Base-by-base conservation (phyloP, 306 rosid species). In the Glycine tomentella region DNA sequence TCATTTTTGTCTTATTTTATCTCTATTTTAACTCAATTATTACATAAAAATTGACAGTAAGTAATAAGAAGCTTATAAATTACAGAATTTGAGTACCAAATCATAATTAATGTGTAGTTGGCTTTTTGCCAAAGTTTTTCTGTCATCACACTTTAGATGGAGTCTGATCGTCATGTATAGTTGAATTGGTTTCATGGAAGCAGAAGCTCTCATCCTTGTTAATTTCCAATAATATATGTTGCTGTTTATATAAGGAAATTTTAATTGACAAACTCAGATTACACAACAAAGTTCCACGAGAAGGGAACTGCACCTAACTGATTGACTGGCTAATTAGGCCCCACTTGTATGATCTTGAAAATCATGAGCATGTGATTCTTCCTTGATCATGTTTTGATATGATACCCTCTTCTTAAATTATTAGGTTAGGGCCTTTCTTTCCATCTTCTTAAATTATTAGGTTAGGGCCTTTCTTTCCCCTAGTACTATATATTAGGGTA, bases 351-450 rank as follows among this genome's bases (percentile, higher is more conserved):
- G 72, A 67, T 67, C 34, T 67, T 67, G 4, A 44, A 67, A 44
- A 67, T 67, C 72, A 42, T 67, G 9, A 42, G 4, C 72, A 67
- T 67, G 72, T 67, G 72, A 67, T 36, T 44, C 50, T 31, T 67
- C 72, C 33, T 45, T 67, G 6, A 13, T 64, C 72, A 44, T 0
- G 3, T 40, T 66, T 0, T 57, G 44, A 38, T 38, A 38, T 13
- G 16, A 36, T 40, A 14, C 11, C 71, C 71, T 3, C 44, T 38
- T 38, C 7, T n/a, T 64, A n/a, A 65, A 65, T 64, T 3, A 65
- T 38, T 40, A 38, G 5, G 3, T 3, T 38, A 13, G 48, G 5
- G 6, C 38, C 48, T 38, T 36, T 38, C 9, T 14, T 14, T 38
- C 25, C 10, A n/a, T n/a, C n/a, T n/a, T n/a, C n/a, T n/a, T n/a